These are phyloP conservation scores for Clonostachys chloroleuca DNA, from an alignment of 2,329 filamentous ascomycete species.

Conservation along the genomic window DNA sequence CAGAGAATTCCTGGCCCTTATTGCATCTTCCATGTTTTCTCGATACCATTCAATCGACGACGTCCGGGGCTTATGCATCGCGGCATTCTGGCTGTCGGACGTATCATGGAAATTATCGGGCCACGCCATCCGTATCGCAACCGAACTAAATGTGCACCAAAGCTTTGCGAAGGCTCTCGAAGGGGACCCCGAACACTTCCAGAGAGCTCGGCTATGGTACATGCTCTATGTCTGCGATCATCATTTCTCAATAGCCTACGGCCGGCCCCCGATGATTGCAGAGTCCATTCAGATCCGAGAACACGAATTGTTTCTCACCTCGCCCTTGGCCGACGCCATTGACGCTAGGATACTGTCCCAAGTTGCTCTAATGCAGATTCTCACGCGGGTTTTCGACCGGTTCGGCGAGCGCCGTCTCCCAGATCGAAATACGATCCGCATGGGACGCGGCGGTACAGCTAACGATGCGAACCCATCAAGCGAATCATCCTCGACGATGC, in stretches of 20 bases:
- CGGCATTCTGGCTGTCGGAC: slow-evolving; percentile 61
- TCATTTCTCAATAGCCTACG: slow-evolving; percentile 60
- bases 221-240: slow-evolving; percentile 62
- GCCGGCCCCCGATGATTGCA: slow-evolving; percentile 52
- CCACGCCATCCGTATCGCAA: slow-evolving; percentile 52
- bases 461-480: slow-evolving; percentile 21
- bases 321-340: slow-evolving; percentile 34
- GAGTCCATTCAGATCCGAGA: slow-evolving; percentile 53
- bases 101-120: slow-evolving; percentile 52
- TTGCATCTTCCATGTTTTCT: slow-evolving; percentile 53
- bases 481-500: slow-evolving; percentile 32
- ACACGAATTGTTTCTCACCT: slow-evolving; percentile 47
- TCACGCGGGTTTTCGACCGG: slow-evolving; percentile 51
- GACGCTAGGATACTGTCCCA: slow-evolving; percentile 53
- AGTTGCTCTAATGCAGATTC: slow-evolving; percentile 54
- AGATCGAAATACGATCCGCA: not conserved
- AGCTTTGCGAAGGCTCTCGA: slow-evolving; percentile 41
- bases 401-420: slow-evolving; percentile 50
- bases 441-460: slow-evolving; percentile 13
- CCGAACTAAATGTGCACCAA: slow-evolving; percentile 51
- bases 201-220: slow-evolving; percentile 58
- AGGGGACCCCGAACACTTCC: slow-evolving; percentile 38
- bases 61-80: slow-evolving; percentile 56
- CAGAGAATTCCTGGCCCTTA: slow-evolving; percentile 51
- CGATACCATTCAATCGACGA: slow-evolving; percentile 48